Evolutionary conservation across 192 early-diverging fungal genomes (phyloP).

Genomic region (Backusella morwellensis): DNA sequence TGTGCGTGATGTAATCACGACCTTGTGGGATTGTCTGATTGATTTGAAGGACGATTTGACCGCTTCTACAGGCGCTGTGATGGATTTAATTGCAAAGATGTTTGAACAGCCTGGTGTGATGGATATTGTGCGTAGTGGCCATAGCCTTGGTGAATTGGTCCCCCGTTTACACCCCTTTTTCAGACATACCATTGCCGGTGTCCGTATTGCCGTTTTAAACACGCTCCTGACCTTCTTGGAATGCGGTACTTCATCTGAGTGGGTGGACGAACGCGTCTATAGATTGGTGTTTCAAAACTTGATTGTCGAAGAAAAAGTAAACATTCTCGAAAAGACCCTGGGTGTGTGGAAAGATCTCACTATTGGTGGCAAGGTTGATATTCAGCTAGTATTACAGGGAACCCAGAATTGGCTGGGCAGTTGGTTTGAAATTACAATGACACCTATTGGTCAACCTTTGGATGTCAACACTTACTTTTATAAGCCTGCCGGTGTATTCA

Average conservation of each 20-base stretch:
- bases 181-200: slow-evolving; percentile 84
- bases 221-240: slow-evolving; percentile 75
- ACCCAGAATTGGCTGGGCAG: slow-evolving; percentile 36
- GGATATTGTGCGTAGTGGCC: slow-evolving; percentile 47
- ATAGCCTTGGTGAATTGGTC: slow-evolving; percentile 65
- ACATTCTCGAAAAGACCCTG: slow-evolving; percentile 58
- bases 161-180: slow-evolving; percentile 94
- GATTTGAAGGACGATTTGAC: slow-evolving; percentile 92
- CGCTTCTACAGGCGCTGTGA: slow-evolving; percentile 85
- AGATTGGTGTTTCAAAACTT: slow-evolving; percentile 90
- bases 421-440: slow-evolving; percentile 76
- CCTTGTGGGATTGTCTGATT: slow-evolving; percentile 87
- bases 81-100: slow-evolving; percentile 89
- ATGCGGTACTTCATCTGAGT: slow-evolving; percentile 50
- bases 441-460: slow-evolving; percentile 84
- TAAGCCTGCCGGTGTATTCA: slow-evolving; percentile 43
- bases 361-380: slow-evolving; percentile 15
- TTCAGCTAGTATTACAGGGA: slow-evolving; percentile 25
- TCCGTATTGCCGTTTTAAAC: slow-evolving; percentile 80
- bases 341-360: slow-evolving; percentile 68
- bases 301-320: slow-evolving; percentile 79
- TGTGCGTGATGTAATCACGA: slow-evolving; percentile 71
- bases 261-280: slow-evolving; percentile 69
- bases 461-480: slow-evolving; percentile 47
- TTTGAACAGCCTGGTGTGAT: slow-evolving; percentile 59